A percentile compares a stretch with the other conserved stretches of the same genome.
These are phyloP conservation scores for Camellia oleifera DNA, from an alignment of 179 eudicot species.

Conservation along the genomic window DNA sequence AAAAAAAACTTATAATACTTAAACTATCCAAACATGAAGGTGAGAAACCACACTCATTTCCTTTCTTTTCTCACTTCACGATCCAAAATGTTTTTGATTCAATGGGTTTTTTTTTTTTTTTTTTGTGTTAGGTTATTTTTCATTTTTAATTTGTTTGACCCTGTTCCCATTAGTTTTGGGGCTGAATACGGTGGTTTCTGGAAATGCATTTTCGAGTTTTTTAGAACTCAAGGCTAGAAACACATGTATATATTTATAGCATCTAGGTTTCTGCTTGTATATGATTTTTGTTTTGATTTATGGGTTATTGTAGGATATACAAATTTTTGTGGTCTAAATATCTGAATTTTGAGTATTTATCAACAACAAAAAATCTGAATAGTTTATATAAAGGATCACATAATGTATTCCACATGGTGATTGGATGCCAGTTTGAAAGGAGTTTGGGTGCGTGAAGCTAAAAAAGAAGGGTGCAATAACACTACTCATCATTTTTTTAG, in stretches of 20 bases:
- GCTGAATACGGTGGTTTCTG: background rate
- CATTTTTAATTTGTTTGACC: background rate
- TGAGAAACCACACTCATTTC: too few relatives aligned
- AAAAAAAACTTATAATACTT: too few relatives aligned
- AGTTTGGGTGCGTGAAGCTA: background rate
- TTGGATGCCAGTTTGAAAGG: background rate
- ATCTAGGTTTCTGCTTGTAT: background rate
- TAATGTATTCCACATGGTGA: background rate
- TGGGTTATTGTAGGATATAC: background rate
- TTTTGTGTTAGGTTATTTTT: background rate
- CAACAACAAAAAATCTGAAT: too few relatives aligned
- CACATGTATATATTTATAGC: background rate
- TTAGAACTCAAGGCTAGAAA: background rate
- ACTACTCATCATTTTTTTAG: background rate
- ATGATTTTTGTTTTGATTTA: background rate
- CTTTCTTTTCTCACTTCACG: too few relatives aligned
- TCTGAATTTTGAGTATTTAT: background rate
- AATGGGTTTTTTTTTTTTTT: background rate
- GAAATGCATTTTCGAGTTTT: background rate
- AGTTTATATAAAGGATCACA: background rate
- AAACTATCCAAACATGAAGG: too few relatives aligned
- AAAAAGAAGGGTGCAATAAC: background rate
- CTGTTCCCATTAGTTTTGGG: background rate
- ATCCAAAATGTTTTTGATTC: background rate
- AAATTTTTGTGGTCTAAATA: background rate